These are phyloP conservation scores for Carex arenaria DNA, from an alignment of 202 grass and related monocot genomes.

Conservation along the genomic window DNA sequence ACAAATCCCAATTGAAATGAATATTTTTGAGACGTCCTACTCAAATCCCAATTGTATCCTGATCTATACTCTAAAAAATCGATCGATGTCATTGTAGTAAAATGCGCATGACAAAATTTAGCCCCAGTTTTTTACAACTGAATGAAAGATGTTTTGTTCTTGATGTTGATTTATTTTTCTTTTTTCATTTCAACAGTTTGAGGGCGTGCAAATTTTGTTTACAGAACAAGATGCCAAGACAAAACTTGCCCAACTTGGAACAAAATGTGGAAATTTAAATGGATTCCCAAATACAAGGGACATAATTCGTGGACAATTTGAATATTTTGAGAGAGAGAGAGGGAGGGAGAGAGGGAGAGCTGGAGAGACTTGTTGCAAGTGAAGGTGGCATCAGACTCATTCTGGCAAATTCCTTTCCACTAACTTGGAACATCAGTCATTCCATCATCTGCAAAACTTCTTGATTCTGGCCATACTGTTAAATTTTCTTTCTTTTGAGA, in stretches of 20 bases:
- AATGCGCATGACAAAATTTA: background rate
- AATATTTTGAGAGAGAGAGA: background rate
- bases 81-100: background rate
- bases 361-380: conserved; percentile 64
- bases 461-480: conserved; percentile 95
- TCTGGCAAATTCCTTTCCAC: conserved; percentile 92
- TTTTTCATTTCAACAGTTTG: too few species aligned
- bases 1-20: too few species aligned
- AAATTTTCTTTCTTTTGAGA: too few species aligned
- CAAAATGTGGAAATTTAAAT: background rate
- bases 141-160: too few species aligned
- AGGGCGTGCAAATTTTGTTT: too few species aligned
- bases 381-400: conserved; percentile 38
- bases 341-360: too few species aligned
- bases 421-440: conserved; percentile 37
- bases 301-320: background rate
- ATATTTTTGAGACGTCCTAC: too few species aligned
- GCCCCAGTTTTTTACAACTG: too few species aligned
- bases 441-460: conserved; percentile 64
- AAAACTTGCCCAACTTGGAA: background rate
- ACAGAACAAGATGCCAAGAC: too few species aligned
- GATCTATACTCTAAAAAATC: background rate
- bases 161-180: too few species aligned
- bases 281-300: background rate
- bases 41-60: too few species aligned